Base-by-base conservation (phyloP, 2,329 filamentous ascomycete species). In the Gaeumannomyces sp. region DNA sequence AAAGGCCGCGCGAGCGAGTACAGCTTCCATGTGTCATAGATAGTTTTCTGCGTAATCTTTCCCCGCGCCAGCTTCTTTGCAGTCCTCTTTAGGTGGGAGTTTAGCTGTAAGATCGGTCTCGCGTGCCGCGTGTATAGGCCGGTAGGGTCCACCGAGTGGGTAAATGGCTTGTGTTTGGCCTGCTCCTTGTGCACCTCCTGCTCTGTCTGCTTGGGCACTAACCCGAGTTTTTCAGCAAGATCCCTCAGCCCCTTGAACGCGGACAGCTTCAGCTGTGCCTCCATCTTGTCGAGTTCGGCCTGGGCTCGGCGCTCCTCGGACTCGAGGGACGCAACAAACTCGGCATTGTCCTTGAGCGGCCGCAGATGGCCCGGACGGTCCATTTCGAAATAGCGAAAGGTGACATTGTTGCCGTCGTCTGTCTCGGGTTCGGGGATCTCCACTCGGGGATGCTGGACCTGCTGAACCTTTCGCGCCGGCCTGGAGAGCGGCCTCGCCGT, bases 361-460 rank as follows among this genome's bases (percentile, higher is more conserved):
- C 72, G 76, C 16, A 80, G 69, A 10, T 70, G 69, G 35, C 77
- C 78, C 38, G 72, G 68, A 3, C 75, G 73, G 19, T 76, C 76
- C 69, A 84, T 78, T 64, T 85, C 81, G 66, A 82, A 85, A 69
- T 77, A 83, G 11, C 78, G 76, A 14, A 83, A 75, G 3, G 74
- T 68, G 8, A 71, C 59, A 64, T 65, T 61, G 19, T 70, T 68
- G 62, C 66, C 35, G 19, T 64, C 69, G 16, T 62, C 58, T 67
- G 65, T 57, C 56, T 66, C 58, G 45, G 45, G 45, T n/a, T 53
- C 45, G 45, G 45, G 45, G 19, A 53, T 53, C 19, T 53, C 45
- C 22, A n/a, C 19, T 25, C n/a, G 19, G 45, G 22, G 45, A 14
- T 8, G 3, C 45, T 25, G 45, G 45, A 53, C 45, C 45, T 53